Percentiles rank a stretch among this genome's conserved stretches.
phyloP scores from a whole-genome alignment of 306 rosid species.

The Astragalus membranaceus region DNA sequence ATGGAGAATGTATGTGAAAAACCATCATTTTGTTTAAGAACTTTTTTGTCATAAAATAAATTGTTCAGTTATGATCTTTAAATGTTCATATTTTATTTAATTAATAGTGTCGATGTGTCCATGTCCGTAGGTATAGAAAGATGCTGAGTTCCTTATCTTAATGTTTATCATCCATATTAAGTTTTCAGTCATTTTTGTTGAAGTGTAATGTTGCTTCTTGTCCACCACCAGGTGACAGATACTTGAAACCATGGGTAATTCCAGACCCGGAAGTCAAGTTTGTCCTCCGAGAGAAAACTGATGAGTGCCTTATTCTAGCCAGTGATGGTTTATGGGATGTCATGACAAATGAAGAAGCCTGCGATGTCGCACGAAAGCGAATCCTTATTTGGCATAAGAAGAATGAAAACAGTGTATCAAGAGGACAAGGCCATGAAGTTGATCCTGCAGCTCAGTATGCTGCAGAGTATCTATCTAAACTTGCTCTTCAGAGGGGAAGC shows the following conservation, averaged over 20 bases:
- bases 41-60: no score
- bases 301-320: slow-evolving; percentile 69
- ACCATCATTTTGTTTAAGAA: no score
- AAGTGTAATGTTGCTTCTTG: not conserved
- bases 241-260: slow-evolving; percentile 75
- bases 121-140: no score
- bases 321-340: slow-evolving; percentile 89
- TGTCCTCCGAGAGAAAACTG: slow-evolving; percentile 43
- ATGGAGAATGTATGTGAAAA: no score
- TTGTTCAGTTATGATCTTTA: no score
- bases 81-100: no score
- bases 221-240: slow-evolving; percentile 51
- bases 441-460: slow-evolving; percentile 80
- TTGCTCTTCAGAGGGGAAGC: slow-evolving; percentile 72
- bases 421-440: slow-evolving; percentile 19
- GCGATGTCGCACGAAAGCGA: slow-evolving; percentile 56
- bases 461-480: slow-evolving; percentile 68
- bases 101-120: no score
- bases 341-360: slow-evolving; percentile 67
- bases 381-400: slow-evolving; percentile 82
- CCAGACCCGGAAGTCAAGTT: slow-evolving; percentile 63
- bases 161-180: not conserved
- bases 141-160: no score
- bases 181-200: not conserved
- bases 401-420: slow-evolving; percentile 23